Conservation (phyloP, 306 rosid species). For the Vicia sativa region DNA sequence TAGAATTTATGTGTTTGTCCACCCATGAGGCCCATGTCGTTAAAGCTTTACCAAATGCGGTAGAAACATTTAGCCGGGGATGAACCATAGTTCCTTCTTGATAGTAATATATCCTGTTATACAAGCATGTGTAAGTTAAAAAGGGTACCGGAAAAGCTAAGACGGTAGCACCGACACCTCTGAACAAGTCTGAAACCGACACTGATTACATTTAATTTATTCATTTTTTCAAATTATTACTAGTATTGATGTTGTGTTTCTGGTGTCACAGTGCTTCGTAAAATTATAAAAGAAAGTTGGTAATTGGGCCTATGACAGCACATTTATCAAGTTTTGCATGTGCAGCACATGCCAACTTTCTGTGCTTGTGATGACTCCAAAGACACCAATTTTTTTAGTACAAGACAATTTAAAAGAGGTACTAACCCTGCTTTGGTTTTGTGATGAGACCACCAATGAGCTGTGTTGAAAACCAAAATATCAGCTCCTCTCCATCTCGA, state of each 20-base stretch:
- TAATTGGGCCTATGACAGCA: conserved; percentile 23
- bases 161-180: not conserved
- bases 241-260: no score
- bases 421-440: conserved; percentile 93
- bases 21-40: conserved; percentile 89
- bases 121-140: conserved; percentile 21
- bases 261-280: no score
- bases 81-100: conserved; percentile 83
- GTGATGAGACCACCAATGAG: conserved; percentile 98
- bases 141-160: not conserved
- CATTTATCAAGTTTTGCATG: conserved; percentile 27
- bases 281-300: not conserved
- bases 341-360: conserved; percentile 17
- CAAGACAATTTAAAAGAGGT: not conserved
- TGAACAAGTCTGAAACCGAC: no score
- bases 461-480: conserved; percentile 86
- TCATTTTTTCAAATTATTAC: no score
- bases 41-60: conserved; percentile 76
- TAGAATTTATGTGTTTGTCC: conserved; percentile 62
- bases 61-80: conserved; percentile 68
- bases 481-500: conserved; percentile 95
- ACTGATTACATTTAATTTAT: no score
- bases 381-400: not conserved
- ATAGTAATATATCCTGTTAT: conserved; percentile 75
- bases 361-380: not conserved